A percentile compares a stretch with the other conserved stretches of the same genome.
These are phyloP conservation scores for Penicillium psychrofluorescens DNA, from an alignment of 495 filamentous ascomycete species.

Conservation along the genomic window DNA sequence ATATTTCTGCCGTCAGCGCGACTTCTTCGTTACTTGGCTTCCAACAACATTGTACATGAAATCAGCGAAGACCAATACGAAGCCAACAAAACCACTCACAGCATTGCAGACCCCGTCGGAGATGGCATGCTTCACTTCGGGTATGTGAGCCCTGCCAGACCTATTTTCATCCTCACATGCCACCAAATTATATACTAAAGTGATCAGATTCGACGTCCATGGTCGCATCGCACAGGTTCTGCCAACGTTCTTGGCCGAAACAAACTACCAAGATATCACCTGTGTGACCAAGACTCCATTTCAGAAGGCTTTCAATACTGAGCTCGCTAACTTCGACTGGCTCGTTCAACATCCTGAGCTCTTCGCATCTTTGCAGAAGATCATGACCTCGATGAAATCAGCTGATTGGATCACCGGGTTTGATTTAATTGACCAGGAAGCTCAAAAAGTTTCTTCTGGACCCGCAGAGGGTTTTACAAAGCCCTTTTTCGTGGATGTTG, in stretches of 20 bases:
- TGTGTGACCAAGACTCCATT: constrained; percentile 26
- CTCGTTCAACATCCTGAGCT: constrained; percentile 27
- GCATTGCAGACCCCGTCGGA: constrained; percentile 17
- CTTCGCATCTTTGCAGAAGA: constrained; percentile 24
- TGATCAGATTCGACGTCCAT: constrained; percentile 24
- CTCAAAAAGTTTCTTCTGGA: constrained; percentile 1
- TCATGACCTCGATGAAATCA: constrained; percentile 26
- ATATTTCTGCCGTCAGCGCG: constrained; percentile 18
- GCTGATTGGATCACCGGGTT: constrained; percentile 29
- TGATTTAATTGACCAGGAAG: constrained; percentile 12
- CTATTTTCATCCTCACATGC: no score
- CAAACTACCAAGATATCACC: constrained; percentile 29
- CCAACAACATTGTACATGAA: constrained; percentile 30
- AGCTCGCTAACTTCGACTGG: constrained; percentile 33
- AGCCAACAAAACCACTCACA: constrained; percentile 23
- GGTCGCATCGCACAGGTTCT: constrained; percentile 20
- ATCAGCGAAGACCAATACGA: constrained; percentile 21
- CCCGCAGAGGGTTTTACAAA: constrained; percentile 5
- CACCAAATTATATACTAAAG: neutral
- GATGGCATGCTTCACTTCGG: constrained; percentile 24
- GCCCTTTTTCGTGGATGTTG: constrained; percentile 45
- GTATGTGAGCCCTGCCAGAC: constrained; percentile 8
- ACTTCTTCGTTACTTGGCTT: constrained; percentile 38
- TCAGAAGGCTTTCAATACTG: constrained; percentile 35
- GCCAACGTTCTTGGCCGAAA: constrained; percentile 33